A percentile compares a stretch with the other conserved stretches of the same genome.
These are phyloP conservation scores for Gentiana macrophylla DNA, from an alignment of 257 asterid species.

Conservation along the genomic window DNA sequence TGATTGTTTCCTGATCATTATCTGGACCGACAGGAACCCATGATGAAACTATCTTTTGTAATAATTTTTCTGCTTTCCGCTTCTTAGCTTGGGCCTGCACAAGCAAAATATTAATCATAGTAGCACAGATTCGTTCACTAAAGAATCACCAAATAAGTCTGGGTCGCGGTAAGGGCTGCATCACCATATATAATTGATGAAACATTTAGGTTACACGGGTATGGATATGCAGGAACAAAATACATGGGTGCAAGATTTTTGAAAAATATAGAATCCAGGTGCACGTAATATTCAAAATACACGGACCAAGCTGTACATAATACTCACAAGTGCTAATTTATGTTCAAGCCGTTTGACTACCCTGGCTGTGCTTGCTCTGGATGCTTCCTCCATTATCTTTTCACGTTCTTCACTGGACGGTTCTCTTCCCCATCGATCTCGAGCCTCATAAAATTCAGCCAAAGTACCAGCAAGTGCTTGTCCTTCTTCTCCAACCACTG, in stretches of 20 bases:
- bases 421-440: slow-evolving; percentile 76
- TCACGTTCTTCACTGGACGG: slow-evolving; percentile 67
- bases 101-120: slow-evolving; percentile 5
- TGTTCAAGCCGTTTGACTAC: slow-evolving; percentile 78
- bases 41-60: slow-evolving; percentile 73
- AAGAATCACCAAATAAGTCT: not conserved
- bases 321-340: slow-evolving; percentile 75
- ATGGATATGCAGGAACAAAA: not conserved
- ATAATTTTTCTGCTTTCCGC: slow-evolving; percentile 79
- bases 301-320: slow-evolving; percentile 3
- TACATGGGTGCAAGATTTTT: not conserved
- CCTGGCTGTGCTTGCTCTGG: slow-evolving; percentile 50
- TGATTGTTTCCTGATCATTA: slow-evolving; percentile 91
- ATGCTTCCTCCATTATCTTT: slow-evolving; percentile 67
- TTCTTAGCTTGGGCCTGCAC: slow-evolving; percentile 85
- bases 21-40: slow-evolving; percentile 89
- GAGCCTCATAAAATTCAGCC: slow-evolving; percentile 93
- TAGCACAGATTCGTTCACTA: not conserved
- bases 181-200: not conserved
- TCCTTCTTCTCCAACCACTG: slow-evolving; percentile 36
- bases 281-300: too few species aligned
- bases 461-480: slow-evolving; percentile 68
- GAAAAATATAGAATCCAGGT: not conserved
- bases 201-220: not conserved
- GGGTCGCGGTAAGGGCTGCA: too few species aligned